These are phyloP conservation scores for Russula vinacea DNA, from an alignment of 768 basidiomycete genomes.

Conservation along the genomic window DNA sequence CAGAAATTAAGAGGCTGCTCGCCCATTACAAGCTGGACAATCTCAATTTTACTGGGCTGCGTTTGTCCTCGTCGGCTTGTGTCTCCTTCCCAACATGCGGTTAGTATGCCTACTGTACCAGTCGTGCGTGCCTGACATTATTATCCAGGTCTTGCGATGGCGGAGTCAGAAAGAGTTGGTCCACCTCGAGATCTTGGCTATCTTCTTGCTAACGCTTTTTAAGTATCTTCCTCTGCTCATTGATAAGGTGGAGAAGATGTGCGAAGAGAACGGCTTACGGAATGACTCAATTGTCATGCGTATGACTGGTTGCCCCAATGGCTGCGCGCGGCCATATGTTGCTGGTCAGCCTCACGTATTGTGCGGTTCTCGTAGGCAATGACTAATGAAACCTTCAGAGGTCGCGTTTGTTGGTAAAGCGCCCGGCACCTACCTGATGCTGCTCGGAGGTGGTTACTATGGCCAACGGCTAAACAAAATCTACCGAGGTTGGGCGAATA, in stretches of 20 bases:
- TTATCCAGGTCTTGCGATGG: constrained; percentile 64
- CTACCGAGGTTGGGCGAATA: constrained; percentile 60
- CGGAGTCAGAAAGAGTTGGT: constrained; percentile 68
- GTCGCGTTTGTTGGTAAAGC: constrained; percentile 97
- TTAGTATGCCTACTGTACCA: constrained; percentile 30
- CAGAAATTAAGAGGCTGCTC: constrained; percentile 73
- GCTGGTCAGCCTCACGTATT: constrained; percentile 55
- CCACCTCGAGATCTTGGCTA: constrained; percentile 1
- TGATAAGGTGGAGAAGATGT: constrained; percentile 92
- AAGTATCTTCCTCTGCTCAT: constrained; percentile 93
- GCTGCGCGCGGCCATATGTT: constrained; percentile 89
- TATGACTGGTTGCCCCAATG: constrained; percentile 97
- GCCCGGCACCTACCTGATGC: constrained; percentile 87
- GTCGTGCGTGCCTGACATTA: constrained; percentile 2
- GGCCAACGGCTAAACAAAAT: constrained; percentile 97
- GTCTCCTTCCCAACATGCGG: constrained; percentile 97
- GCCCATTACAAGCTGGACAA: constrained; percentile 89
- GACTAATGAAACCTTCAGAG: constrained; percentile 47
- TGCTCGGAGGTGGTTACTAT: constrained; percentile 92
- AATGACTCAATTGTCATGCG: constrained; percentile 97
- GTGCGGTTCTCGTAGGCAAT: background rate
- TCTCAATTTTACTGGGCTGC: constrained; percentile 68
- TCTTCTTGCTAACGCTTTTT: constrained; percentile 10
- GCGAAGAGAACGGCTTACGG: constrained; percentile 88
- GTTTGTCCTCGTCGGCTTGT: constrained; percentile 91